Conservation (phyloP, 805 yeast genomes). For the Millerozyma acaciae region DNA sequence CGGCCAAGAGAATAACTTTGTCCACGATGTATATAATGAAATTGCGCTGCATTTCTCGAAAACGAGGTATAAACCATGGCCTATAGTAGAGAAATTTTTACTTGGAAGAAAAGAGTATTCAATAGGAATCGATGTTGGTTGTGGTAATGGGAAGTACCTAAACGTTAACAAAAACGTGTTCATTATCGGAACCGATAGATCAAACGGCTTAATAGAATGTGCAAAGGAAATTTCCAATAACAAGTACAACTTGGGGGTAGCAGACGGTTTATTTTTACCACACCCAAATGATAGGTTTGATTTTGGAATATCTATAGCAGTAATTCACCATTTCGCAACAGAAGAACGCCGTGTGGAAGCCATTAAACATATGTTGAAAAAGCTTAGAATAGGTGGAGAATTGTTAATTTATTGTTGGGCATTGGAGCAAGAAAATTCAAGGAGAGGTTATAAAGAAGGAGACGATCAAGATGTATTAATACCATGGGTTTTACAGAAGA, state of each 20-base stretch:
- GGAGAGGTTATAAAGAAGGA: conserved; percentile 89
- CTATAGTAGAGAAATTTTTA: conserved; percentile 77
- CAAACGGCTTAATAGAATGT: conserved; percentile 64
- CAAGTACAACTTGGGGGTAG: conserved; percentile 58
- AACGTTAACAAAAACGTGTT: conserved; percentile 63
- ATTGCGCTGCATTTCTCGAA: conserved; percentile 92
- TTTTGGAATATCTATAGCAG: conserved; percentile 94
- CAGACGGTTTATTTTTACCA: conserved; percentile 69
- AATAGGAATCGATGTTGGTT: conserved; percentile 89
- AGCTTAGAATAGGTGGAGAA: conserved; percentile 56
- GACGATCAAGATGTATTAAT: conserved; percentile 92
- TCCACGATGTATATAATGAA: conserved; percentile 89
- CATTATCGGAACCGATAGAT: conserved; percentile 72
- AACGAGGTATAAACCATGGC: conserved; percentile 97
- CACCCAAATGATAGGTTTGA: conserved; percentile 45
- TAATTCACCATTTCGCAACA: conserved; percentile 92
- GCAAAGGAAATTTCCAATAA: conserved; percentile 44
- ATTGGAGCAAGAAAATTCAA: conserved; percentile 78
- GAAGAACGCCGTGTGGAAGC: conserved; percentile 75
- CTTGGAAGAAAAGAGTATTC: conserved; percentile 45
- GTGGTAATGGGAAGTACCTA: conserved; percentile 94
- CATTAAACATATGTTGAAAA: conserved; percentile 60
- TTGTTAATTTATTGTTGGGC: conserved; percentile 96
- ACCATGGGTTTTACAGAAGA: conserved; percentile 83
- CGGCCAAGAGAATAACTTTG: conserved; percentile 68